Conservation (phyloP, 176 grass and related monocot genomes). For the Leersia perrieri region DNA sequence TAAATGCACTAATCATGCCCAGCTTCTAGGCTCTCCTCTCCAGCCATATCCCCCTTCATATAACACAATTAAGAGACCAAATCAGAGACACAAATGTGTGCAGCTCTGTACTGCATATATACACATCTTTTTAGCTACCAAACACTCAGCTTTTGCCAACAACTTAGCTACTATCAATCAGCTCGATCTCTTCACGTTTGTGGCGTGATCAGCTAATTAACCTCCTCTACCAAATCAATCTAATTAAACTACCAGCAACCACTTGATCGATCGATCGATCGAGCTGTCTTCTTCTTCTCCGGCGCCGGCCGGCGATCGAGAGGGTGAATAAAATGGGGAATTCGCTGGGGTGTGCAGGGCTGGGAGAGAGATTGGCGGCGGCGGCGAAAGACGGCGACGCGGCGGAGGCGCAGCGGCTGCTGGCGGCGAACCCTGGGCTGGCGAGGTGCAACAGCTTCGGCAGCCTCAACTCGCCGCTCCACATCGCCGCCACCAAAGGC, state of each 20-base stretch:
- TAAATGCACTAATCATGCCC: constrained; percentile 4
- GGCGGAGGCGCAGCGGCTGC: constrained; percentile 51
- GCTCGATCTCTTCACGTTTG: background rate
- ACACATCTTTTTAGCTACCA: background rate
- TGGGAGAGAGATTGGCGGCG: constrained; percentile 65
- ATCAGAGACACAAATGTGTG: background rate
- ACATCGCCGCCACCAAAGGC: constrained; percentile 69
- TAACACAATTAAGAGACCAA: background rate
- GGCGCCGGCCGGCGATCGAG: background rate
- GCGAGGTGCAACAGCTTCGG: constrained; percentile 69
- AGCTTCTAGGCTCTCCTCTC: background rate
- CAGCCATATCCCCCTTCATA: background rate
- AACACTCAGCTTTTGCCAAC: constrained; percentile 9
- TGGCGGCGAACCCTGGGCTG: constrained; percentile 52
- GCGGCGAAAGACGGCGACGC: constrained; percentile 71
- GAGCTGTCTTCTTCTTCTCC: background rate
- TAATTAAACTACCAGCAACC: too few relatives aligned
- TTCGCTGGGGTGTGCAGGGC: constrained; percentile 57
- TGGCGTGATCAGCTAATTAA: background rate
- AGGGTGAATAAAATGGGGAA: constrained; percentile 56
- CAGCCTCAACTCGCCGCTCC: constrained; percentile 77
- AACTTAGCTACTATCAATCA: background rate
- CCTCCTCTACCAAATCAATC: background rate
- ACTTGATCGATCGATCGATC: too few relatives aligned
- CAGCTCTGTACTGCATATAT: too few relatives aligned